These are phyloP conservation scores for Cerrena zonata DNA, from an alignment of 1,284 basidiomycete genomes.

Conservation along the genomic window DNA sequence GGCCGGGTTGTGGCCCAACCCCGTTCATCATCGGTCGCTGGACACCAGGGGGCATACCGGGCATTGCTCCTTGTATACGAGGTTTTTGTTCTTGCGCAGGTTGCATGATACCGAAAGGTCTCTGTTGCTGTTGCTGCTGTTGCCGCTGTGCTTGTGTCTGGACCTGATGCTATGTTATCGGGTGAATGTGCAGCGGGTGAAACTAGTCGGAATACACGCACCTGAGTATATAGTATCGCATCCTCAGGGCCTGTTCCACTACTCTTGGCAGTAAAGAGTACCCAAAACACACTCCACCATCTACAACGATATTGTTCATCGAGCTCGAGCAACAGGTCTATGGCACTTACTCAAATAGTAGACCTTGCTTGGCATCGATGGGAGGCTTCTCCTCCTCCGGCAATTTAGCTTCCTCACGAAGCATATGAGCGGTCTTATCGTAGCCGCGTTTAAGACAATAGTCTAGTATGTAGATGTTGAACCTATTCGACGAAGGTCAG, in stretches of 20 bases:
- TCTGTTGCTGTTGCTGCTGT: slow-evolving; percentile 30
- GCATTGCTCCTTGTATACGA: slow-evolving; percentile 12
- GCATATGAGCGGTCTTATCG: slow-evolving; percentile 58
- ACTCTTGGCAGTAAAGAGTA: slow-evolving; percentile 72
- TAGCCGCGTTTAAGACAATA: slow-evolving; percentile 76
- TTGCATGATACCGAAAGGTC: too few relatives aligned
- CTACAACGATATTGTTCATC: slow-evolving; percentile 31
- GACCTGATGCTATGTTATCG: slow-evolving; percentile 7
- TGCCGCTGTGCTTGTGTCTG: too few relatives aligned
- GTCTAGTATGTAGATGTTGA: slow-evolving; percentile 81
- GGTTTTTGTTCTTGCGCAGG: slow-evolving; percentile 20
- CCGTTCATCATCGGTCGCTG: slow-evolving; percentile 24
- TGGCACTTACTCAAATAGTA: slow-evolving; percentile 69
- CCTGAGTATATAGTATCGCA: slow-evolving; percentile 65
- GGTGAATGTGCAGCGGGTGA: too few relatives aligned
- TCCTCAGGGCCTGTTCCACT: slow-evolving; percentile 57
- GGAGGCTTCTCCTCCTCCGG: slow-evolving; percentile 56
- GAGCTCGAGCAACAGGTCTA: neutral
- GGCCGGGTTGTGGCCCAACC: slow-evolving; percentile 28
- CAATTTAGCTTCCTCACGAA: slow-evolving; percentile 60
- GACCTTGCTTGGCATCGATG: slow-evolving; percentile 74
- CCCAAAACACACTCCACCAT: slow-evolving; percentile 86
- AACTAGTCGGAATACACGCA: slow-evolving; percentile 36
- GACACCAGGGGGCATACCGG: slow-evolving; percentile 18
- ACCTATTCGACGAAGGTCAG: slow-evolving; percentile 40